Evolutionary conservation across 176 grass and related monocot species (phyloP).

Genomic region (Themeda triandra): DNA sequence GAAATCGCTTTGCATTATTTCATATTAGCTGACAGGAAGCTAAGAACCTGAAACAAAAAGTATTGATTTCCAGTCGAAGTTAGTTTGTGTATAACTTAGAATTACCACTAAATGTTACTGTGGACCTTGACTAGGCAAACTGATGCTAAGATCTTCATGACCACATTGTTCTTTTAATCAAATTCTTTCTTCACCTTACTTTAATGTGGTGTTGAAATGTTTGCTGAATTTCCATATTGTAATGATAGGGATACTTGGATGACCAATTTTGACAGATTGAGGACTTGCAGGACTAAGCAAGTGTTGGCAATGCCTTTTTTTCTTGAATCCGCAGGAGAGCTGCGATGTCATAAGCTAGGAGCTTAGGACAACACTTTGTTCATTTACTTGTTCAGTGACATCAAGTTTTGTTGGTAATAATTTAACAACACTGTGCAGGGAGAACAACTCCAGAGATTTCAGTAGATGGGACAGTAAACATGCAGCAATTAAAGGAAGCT

Average conservation of each 20-base stretch:
- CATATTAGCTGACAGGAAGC: slow-evolving; percentile 3
- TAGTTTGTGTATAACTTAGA: not conserved
- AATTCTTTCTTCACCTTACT: not conserved
- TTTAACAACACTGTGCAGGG: no score
- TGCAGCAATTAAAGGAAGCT: no score
- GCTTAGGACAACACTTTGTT: not conserved
- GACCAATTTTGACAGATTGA: slow-evolving; percentile 92
- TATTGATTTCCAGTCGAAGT: not conserved
- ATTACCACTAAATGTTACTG: not conserved
- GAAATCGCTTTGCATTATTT: not conserved
- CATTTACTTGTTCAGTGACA: not conserved
- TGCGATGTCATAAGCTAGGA: slow-evolving; percentile 9
- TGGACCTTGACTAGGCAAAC: not conserved
- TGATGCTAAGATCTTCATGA: not conserved
- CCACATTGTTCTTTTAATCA: not conserved
- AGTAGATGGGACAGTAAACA: no score
- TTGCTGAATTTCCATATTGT: slow-evolving; percentile 23
- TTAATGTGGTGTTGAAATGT: not conserved
- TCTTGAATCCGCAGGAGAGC: not conserved
- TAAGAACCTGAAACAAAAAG: slow-evolving; percentile 23
- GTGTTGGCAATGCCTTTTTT: slow-evolving; percentile 15
- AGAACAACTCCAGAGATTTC: no score
- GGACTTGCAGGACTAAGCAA: slow-evolving; percentile 89
- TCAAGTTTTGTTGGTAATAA: not conserved
- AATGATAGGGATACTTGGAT: slow-evolving; percentile 72